Percentiles rank a stretch among this genome's conserved stretches.
Conservation (phyloP, 345 rosid genomes). For the Isatis tinctoria region DNA sequence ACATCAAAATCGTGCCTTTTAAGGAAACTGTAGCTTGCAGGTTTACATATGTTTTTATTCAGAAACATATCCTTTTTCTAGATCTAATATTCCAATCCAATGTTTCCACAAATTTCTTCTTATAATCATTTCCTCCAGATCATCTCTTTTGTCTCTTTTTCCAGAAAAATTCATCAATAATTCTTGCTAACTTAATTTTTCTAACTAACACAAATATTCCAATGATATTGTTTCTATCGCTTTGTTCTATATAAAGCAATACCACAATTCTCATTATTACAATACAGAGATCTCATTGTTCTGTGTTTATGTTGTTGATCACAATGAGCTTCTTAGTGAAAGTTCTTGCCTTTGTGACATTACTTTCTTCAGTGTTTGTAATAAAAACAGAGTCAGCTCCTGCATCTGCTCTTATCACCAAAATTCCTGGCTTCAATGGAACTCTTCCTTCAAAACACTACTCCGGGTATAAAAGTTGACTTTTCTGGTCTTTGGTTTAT, state of each 20-base stretch:
- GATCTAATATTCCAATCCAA: background rate
- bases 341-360: background rate
- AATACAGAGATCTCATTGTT: background rate
- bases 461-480: conserved; percentile 49
- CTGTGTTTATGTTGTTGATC: background rate
- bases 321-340: conserved; percentile 10
- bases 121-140: background rate
- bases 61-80: background rate
- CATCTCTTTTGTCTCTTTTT: conserved; percentile 12
- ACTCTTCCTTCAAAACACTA: conserved; percentile 77
- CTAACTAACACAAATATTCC: background rate
- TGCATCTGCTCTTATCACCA: conserved; percentile 49
- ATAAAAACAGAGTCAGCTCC: conserved; percentile 49
- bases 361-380: conserved; percentile 11
- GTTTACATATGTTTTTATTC: background rate
- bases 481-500: background rate
- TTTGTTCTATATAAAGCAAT: conserved; percentile 2
- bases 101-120: conserved; percentile 1
- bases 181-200: conserved; percentile 6
- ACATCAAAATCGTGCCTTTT: conserved; percentile 25
- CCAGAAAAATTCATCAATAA: conserved; percentile 7
- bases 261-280: background rate
- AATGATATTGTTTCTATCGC: background rate
- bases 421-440: conserved; percentile 66
- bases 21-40: conserved; percentile 28